Percentiles rank a stretch among this genome's conserved stretches.
Evolutionary conservation across 331 rosid species (phyloP).

Genomic region (Malus hybrid): DNA sequence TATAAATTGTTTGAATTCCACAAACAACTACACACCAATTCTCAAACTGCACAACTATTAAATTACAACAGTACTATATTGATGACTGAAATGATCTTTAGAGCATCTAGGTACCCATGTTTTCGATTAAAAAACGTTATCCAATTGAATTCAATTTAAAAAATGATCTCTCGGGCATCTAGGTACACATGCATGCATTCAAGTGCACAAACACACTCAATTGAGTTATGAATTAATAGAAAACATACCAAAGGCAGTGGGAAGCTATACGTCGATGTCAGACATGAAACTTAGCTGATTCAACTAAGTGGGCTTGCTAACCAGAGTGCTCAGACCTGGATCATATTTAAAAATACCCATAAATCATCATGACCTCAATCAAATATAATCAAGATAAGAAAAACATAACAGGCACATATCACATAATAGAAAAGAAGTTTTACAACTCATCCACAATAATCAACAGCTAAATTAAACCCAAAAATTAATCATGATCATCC

Average conservation of each 20-base stretch:
- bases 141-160: not conserved
- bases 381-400: no score
- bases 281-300: slow-evolving; percentile 64
- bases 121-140: not conserved
- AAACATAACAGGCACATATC: no score
- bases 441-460: no score
- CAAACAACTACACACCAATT: not conserved
- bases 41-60: not conserved
- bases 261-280: slow-evolving; percentile 66
- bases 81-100: not conserved
- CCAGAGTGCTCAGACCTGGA: not conserved
- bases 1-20: no score
- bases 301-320: slow-evolving; percentile 14
- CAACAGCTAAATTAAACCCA: no score
- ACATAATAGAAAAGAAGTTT: no score
- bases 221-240: not conserved
- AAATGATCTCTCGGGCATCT: not conserved
- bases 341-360: not conserved
- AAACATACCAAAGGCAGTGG: slow-evolving; percentile 65
- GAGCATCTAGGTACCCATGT: not conserved
- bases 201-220: not conserved
- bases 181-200: no score
- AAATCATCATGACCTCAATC: no score
- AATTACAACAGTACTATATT: not conserved
- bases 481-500: no score